A percentile compares a stretch with the other conserved stretches of the same genome.
phyloP scores from a whole-genome alignment of 1,284 basidiomycete species.

The Ceratobasidium sp. region DNA sequence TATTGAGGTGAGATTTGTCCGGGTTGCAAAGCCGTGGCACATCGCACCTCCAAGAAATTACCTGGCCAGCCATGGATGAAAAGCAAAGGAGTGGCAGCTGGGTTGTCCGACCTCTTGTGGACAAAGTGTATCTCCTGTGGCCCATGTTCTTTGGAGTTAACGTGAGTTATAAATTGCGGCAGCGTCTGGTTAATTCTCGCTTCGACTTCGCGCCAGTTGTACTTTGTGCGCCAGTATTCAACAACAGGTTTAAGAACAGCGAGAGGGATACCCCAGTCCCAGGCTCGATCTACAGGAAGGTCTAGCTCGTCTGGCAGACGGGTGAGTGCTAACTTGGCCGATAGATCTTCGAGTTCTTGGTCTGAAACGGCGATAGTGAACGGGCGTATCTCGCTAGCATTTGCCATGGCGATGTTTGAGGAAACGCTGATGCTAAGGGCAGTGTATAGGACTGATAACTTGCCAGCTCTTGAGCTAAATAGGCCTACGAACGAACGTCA shows the following conservation, averaged over 20 bases:
- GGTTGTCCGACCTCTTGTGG: slow-evolving; percentile 38
- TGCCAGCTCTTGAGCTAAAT: too few species aligned
- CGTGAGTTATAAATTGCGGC: slow-evolving; percentile 43
- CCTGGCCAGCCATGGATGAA: slow-evolving; percentile 45
- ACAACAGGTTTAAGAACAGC: slow-evolving; percentile 40
- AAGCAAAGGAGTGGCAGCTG: slow-evolving; percentile 42
- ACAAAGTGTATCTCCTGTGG: slow-evolving; percentile 42
- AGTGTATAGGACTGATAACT: too few species aligned
- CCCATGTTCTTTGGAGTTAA: slow-evolving; percentile 36
- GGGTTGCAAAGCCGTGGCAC: background rate
- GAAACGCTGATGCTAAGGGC: too few species aligned
- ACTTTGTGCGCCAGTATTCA: slow-evolving; percentile 43
- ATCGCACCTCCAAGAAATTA: slow-evolving; percentile 44
- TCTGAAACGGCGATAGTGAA: slow-evolving; percentile 43
- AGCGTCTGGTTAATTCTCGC: slow-evolving; percentile 40
- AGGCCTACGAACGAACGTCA: too few species aligned
- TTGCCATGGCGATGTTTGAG: background rate
- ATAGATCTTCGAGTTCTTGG: slow-evolving; percentile 28
- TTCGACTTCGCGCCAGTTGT: slow-evolving; percentile 44
- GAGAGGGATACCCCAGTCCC: slow-evolving; percentile 44
- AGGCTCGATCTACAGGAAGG: slow-evolving; percentile 39
- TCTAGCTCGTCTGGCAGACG: slow-evolving; percentile 43
- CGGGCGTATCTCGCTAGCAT: slow-evolving; percentile 22
- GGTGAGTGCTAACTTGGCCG: slow-evolving; percentile 26
- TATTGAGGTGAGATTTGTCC: background rate